Evolutionary conservation across 345 rosid genomes (phyloP), one percentile per base, ranked within the genome.

Genomic region (Bretschneidera sinensis): DNA sequence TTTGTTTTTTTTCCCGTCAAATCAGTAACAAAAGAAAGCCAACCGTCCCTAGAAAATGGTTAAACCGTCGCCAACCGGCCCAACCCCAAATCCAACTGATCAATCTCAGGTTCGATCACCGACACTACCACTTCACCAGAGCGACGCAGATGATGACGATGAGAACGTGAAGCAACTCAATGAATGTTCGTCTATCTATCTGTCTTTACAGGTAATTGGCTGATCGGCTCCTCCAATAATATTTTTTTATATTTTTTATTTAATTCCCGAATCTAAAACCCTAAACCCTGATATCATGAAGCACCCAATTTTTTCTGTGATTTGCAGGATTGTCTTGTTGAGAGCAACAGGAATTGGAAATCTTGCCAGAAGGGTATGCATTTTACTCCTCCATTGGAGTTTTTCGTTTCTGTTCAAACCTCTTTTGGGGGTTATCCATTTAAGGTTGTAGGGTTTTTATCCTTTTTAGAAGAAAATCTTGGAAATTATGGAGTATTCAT

Each of bases 151-250:
- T n/a, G 94, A 84, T 4, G 97, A 87, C 0, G 97, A 89, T 28
- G 94, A 82, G 80, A 89, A 73, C 81, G 94, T 89, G 63, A 92
- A 85, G 79, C 98, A 89, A 72, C 89, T 92, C 51, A 65, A 63
- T 31, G 88, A 92, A 35, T 92, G 97, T 71, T 89, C 97, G 62
- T 65, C 86, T 59, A 65, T 84, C 62, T 89, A 92, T 71, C 65
- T 89, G 47, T 67, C 91, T 52, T 68, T 85, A 54, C 98, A 92
- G 88, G 97, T 83, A 49, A 61, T 14, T 43, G 31, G 54, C 45
- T 17, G 34, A 24, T 6, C n/a, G n/a, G 0, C 20, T 51, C 68
- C 17, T 24, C 33, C 45, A 39, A 51, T 13, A 23, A 47, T 20
- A 43, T 55, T 19, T 20, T 15, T 39, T 10, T 14, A 17, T 18